Evolutionary conservation across 2,329 filamentous ascomycete genomes (phyloP).

Genomic region (Gremmenia infestans): DNA sequence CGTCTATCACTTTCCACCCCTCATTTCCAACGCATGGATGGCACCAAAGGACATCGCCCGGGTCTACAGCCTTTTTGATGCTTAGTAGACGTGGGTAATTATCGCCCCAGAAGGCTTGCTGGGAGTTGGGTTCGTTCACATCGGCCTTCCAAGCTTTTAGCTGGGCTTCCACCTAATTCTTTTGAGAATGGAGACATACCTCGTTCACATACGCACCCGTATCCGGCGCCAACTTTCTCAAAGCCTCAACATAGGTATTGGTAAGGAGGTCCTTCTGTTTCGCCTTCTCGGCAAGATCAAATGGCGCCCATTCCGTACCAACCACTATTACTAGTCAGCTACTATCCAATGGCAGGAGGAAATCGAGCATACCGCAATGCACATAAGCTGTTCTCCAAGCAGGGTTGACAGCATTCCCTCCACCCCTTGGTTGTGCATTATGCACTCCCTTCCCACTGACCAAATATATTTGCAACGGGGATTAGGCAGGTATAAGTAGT

Average conservation of each 20-base stretch:
- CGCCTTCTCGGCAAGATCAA: slow-evolving; percentile 7
- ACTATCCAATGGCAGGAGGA: background rate
- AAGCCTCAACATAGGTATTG: slow-evolving; percentile 12
- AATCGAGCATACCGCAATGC: slow-evolving; percentile 35
- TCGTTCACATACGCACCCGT: slow-evolving; percentile 26
- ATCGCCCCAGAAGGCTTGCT: slow-evolving; percentile 19
- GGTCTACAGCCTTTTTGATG: slow-evolving; percentile 44
- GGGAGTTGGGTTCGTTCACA: slow-evolving; percentile 39
- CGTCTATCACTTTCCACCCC: slow-evolving; percentile 28
- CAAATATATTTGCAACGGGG: slow-evolving; percentile 34
- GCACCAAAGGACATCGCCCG: slow-evolving; percentile 44
- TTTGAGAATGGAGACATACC: slow-evolving; percentile 13
- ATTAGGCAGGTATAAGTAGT: slow-evolving; percentile 29
- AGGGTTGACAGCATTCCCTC: slow-evolving; percentile 43
- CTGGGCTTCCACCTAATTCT: background rate
- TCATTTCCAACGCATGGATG: slow-evolving; percentile 44
- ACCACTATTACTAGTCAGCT: background rate
- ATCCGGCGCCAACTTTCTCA: slow-evolving; percentile 23
- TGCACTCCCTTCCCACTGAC: slow-evolving; percentile 42
- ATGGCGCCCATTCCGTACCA: slow-evolving; percentile 10
- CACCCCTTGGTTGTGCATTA: slow-evolving; percentile 40
- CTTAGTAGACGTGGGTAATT: slow-evolving; percentile 41
- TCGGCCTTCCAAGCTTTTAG: slow-evolving; percentile 40
- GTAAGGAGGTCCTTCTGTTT: slow-evolving; percentile 11
- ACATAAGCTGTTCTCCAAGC: slow-evolving; percentile 45